phyloP scores from a whole-genome alignment of 2,329 filamentous ascomycete species.

The Penicillium griseofulvum region DNA sequence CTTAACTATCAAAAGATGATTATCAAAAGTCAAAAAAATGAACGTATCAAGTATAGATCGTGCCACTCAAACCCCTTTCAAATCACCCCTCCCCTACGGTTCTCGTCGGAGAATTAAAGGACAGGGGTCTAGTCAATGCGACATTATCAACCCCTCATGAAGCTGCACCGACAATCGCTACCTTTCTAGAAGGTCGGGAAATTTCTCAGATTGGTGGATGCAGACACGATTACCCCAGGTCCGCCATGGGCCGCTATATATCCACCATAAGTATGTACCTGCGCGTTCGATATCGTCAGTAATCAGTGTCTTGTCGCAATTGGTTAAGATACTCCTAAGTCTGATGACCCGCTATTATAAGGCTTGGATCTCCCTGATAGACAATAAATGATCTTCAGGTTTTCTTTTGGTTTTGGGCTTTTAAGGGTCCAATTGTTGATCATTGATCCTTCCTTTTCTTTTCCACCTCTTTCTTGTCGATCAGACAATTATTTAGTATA shows the following conservation, averaged over 20 bases:
- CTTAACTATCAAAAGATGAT: no score
- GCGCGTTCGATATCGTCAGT: constrained; percentile 27
- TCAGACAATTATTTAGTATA: constrained; percentile 8
- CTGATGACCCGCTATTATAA: constrained; percentile 25
- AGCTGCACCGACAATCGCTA: constrained; percentile 17
- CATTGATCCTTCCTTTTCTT: background rate
- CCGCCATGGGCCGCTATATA: constrained; percentile 5
- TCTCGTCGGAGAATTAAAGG: constrained; percentile 17
- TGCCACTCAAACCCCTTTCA: background rate
- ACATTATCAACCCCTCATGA: constrained; percentile 21
- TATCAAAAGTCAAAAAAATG: background rate
- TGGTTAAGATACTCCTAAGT: constrained; percentile 11
- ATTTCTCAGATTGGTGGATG: constrained; percentile 22
- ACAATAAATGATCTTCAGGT: constrained; percentile 20
- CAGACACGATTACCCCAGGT: constrained; percentile 32
- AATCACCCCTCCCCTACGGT: constrained; percentile 11
- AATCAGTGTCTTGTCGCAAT: constrained; percentile 25
- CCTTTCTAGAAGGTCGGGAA: constrained; percentile 24
- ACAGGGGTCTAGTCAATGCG: constrained; percentile 12
- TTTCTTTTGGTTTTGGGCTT: constrained; percentile 15
- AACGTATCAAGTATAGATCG: background rate
- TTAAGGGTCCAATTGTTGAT: constrained; percentile 21
- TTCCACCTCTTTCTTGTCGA: constrained; percentile 4
- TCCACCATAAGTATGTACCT: constrained; percentile 21
- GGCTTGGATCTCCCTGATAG: constrained; percentile 21